Percentiles rank a stretch among this genome's conserved stretches.
Evolutionary conservation across 495 filamentous ascomycete species (phyloP).

Genomic region (Aspergillus indologenus): DNA sequence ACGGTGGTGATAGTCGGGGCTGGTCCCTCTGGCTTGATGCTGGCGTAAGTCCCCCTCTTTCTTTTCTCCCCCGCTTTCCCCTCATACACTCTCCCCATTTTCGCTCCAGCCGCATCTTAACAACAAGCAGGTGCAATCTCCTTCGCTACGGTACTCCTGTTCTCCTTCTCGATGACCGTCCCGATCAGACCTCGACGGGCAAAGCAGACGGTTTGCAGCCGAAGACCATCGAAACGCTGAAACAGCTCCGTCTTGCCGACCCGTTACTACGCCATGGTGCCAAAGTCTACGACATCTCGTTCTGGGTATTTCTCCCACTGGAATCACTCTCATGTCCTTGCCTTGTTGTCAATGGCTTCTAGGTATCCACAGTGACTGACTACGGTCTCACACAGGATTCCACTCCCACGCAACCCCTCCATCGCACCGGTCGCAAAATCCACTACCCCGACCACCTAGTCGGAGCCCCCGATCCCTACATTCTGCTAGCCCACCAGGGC

Average conservation of each 20-base stretch:
- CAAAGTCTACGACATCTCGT: slow-evolving; percentile 67
- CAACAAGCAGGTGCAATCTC: slow-evolving; percentile 52
- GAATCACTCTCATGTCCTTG: too few relatives aligned
- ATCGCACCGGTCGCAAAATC: slow-evolving; percentile 63
- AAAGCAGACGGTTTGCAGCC: slow-evolving; percentile 78
- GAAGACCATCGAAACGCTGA: slow-evolving; percentile 72
- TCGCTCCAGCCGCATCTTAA: too few relatives aligned
- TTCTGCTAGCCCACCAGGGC: slow-evolving; percentile 70
- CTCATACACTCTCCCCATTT: slow-evolving; percentile 2
- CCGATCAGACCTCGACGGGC: slow-evolving; percentile 65
- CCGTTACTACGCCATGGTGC: slow-evolving; percentile 58
- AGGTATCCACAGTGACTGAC: too few relatives aligned
- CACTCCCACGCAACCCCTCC: slow-evolving; percentile 46
- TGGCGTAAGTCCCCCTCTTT: slow-evolving; percentile 47
- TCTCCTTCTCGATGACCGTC: slow-evolving; percentile 68
- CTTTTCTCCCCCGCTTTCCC: not conserved
- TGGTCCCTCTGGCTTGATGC: slow-evolving; percentile 68
- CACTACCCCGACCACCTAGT: slow-evolving; percentile 69
- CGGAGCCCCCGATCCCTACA: slow-evolving; percentile 67
- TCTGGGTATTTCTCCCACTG: slow-evolving; percentile 52
- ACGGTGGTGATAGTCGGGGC: slow-evolving; percentile 68
- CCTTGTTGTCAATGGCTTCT: too few relatives aligned
- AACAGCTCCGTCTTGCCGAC: slow-evolving; percentile 65
- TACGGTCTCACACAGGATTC: slow-evolving; percentile 50
- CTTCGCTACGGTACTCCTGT: slow-evolving; percentile 66